phyloP scores from a whole-genome alignment of 192 early-diverging fungal species.

The Podila minutissima region DNA sequence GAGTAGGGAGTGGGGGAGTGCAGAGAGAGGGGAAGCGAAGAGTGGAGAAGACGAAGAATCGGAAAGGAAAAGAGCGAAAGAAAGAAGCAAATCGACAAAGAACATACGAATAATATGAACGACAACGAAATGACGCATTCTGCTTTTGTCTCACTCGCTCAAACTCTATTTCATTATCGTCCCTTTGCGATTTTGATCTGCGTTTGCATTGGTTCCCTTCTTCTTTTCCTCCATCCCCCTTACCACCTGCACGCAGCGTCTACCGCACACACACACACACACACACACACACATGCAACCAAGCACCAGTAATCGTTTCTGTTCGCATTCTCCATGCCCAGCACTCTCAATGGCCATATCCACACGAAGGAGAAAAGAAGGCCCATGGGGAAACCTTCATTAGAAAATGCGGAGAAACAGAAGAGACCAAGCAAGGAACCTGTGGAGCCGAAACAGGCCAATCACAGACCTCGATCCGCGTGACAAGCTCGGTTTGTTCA shows the following conservation, averaged over 20 bases:
- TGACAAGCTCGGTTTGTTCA: neutral
- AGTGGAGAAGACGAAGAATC: neutral
- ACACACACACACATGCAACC: too few species aligned
- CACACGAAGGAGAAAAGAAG: too few species aligned
- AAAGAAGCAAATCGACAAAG: neutral
- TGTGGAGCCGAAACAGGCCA: neutral
- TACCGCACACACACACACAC: too few species aligned
- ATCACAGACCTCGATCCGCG: neutral
- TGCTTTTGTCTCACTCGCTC: too few species aligned
- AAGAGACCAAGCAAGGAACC: neutral
- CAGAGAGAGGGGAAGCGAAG: neutral
- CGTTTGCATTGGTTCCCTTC: too few species aligned
- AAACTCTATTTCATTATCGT: too few species aligned
- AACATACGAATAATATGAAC: neutral
- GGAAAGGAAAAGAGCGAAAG: neutral
- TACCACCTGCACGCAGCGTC: too few species aligned
- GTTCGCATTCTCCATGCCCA: too few species aligned
- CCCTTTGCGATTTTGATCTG: too few species aligned
- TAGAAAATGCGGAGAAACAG: neutral
- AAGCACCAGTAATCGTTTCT: too few species aligned
- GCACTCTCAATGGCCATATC: too few species aligned
- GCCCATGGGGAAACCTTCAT: neutral
- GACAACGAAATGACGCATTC: neutral
- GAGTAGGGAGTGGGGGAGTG: neutral
- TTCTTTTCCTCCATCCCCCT: too few species aligned